Percentiles rank a stretch among this genome's conserved stretches.
These are phyloP conservation scores for Bimuria novae-zelandiae DNA, from an alignment of 2,329 filamentous ascomycete species.

Conservation along the genomic window DNA sequence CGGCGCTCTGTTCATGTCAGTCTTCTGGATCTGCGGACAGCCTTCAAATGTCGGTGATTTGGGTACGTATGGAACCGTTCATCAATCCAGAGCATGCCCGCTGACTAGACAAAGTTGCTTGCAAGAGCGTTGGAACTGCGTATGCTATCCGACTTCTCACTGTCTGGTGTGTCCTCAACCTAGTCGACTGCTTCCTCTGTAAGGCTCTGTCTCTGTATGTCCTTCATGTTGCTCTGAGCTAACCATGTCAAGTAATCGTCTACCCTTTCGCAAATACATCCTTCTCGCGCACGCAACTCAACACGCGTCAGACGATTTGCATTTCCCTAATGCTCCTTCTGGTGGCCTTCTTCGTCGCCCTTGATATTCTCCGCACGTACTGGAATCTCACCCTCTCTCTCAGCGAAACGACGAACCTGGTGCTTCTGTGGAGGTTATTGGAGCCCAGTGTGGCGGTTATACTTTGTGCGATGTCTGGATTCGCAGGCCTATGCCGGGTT, in stretches of 20 bases:
- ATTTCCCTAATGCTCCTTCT: slow-evolving; percentile 8
- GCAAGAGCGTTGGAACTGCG: background rate
- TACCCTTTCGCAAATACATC: slow-evolving; percentile 4
- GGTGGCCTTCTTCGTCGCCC: slow-evolving; percentile 5
- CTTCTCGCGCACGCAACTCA: background rate
- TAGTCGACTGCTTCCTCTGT: slow-evolving; percentile 1
- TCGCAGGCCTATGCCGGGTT: background rate
- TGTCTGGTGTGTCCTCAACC: slow-evolving; percentile 5
- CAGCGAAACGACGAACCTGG: background rate
- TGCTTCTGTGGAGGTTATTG: slow-evolving; percentile 1
- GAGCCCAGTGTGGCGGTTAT: slow-evolving; percentile 7
- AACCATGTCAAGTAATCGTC: slow-evolving; percentile 3
- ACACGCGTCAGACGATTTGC: slow-evolving; percentile 5
- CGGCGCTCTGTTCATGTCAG: background rate
- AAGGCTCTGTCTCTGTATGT: background rate
- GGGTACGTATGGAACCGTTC: background rate
- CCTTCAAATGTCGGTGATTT: background rate
- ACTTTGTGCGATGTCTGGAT: background rate
- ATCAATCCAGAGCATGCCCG: background rate
- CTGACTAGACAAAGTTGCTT: background rate
- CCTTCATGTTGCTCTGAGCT: background rate
- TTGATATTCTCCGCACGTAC: slow-evolving; percentile 14
- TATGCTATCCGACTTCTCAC: background rate
- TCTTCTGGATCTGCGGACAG: slow-evolving; percentile 6
- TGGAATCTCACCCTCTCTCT: background rate